Evolutionary conservation across 192 early-diverging fungal species (phyloP), one percentile per base, ranked within the genome.

Genomic region (Spizellomyces sp.): DNA sequence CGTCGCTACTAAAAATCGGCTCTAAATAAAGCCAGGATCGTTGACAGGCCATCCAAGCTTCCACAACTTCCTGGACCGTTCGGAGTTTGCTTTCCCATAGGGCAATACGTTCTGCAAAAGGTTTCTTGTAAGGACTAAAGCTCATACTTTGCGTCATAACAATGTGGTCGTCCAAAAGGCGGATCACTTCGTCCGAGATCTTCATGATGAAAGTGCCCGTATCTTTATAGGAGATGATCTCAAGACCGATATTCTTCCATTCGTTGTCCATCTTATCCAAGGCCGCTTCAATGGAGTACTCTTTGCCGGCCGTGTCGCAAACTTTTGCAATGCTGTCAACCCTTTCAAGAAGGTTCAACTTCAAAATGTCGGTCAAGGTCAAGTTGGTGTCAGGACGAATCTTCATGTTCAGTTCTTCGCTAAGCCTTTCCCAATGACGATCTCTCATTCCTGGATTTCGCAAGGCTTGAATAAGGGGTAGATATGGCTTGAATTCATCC

Each of bases 61-160:
- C 86, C 14, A 86, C 59, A 4, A 87, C 86, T 67, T 87, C 84
- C 74, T 87, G 86, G 1, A 87, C 84, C 10, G 81, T 86, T 19
- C 81, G 75, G 5, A 87, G 73, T 70, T 87, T 87, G 43, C 72
- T 75, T 62, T 86, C 86, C 86, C 86, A 87, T 19, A 81, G 61
- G 1, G 77, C 57, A 15, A 87, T 87, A 10, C 84, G 50, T 50
- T 87, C 86, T 8, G 79, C 81, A 66, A 87, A 87, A 4, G 86
- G 84, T 66, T 86, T 86, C 58, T 87, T 87, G 70, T 78, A 86
- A 5, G 84, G 84, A 6, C 83, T 85, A 59, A 87, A 87, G 48
- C 79, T 80, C 86, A 87, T 86, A 27, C 77, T 81, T 66, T 87
- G 86, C n/a, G 86, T 85, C 84, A 87, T 84, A 21, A 87, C 86